Evolutionary conservation across 805 yeast species (phyloP), one percentile per base, ranked within the genome.

Genomic region (Cyberlindnera meyerae): DNA sequence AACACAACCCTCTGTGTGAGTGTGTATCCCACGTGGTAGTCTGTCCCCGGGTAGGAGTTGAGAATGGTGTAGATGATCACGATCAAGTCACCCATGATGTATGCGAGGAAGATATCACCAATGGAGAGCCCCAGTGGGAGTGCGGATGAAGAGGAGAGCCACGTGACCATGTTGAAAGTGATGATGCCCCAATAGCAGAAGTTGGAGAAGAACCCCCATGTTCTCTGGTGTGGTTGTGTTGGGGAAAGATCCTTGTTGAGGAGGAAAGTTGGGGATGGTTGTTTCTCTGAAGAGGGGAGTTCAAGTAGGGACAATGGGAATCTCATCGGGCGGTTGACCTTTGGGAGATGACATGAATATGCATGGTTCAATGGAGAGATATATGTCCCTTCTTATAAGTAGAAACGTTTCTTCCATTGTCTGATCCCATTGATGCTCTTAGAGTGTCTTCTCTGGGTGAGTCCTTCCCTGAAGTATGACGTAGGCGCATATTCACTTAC

Each of bases 21-120:
- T 1, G 77, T 67, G 45, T 59, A 70, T 8, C 75, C 75, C 29
- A 70, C 63, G 50, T 71, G 76, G 60, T 67, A 73, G 31, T 70
- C 65, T 13, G 57, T 50, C 29, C 79, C 79, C 0, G 71, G 74
- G 34, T 59, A 63, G 14, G 73, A 66, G 48, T 71, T 71, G 11
- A 70, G 62, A 26, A 68, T 45, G 12, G 77, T 69, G 39, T 66
- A 62, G 5, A 59, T 13, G 28, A 68, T 56, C 12, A 74, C 69
- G 12, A 74, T 43, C 5, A 66, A 45, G 50, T 72, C 73, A 22
- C 73, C 77, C n/a, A 74, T 44, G 24, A 48, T 43, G 48, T 54
- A 49, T 15, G 66, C 61, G 8, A 71, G 69, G 51, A 74, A 63
- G 7, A 71, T 61, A 33, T 71, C 69, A 5, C 66, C 60, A 29